A percentile compares a stretch with the other conserved stretches of the same genome.
Conservation (phyloP, 106 monocot genomes). For the Acanthochlamys bracteata region DNA sequence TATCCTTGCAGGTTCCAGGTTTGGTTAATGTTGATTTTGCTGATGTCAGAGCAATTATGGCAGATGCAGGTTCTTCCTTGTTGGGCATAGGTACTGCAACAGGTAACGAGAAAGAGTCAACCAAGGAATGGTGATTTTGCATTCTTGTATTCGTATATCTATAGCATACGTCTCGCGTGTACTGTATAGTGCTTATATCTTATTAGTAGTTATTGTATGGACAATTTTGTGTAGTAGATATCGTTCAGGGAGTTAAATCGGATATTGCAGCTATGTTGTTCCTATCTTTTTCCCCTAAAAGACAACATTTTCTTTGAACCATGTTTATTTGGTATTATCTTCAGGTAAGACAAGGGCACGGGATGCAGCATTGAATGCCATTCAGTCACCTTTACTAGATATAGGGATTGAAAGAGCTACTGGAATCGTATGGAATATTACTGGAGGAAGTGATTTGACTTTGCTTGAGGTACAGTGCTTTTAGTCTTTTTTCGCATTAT, state of each 20-base stretch:
- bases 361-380: slow-evolving; percentile 47
- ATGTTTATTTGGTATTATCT: too few species aligned
- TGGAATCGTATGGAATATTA: slow-evolving; percentile 42
- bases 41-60: slow-evolving; percentile 30
- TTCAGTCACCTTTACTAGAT: slow-evolving; percentile 38
- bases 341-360: slow-evolving; percentile 63
- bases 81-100: slow-evolving; percentile 30
- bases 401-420: slow-evolving; percentile 37
- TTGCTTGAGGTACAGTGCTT: slow-evolving; percentile 11
- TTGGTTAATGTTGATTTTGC: slow-evolving; percentile 39
- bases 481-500: neutral
- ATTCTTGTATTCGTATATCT: too few species aligned
- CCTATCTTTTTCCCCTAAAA: too few species aligned
- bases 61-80: slow-evolving; percentile 27
- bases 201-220: too few species aligned
- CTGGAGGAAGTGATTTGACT: slow-evolving; percentile 36
- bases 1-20: slow-evolving; percentile 28
- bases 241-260: too few species aligned
- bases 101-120: slow-evolving; percentile 14
- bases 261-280: too few species aligned
- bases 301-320: too few species aligned
- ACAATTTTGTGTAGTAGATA: too few species aligned
- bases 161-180: too few species aligned
- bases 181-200: too few species aligned
- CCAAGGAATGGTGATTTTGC: neutral